Evolutionary conservation across 2,329 filamentous ascomycete species (phyloP).

Genomic region (Pseudocercospora fijiensis): DNA sequence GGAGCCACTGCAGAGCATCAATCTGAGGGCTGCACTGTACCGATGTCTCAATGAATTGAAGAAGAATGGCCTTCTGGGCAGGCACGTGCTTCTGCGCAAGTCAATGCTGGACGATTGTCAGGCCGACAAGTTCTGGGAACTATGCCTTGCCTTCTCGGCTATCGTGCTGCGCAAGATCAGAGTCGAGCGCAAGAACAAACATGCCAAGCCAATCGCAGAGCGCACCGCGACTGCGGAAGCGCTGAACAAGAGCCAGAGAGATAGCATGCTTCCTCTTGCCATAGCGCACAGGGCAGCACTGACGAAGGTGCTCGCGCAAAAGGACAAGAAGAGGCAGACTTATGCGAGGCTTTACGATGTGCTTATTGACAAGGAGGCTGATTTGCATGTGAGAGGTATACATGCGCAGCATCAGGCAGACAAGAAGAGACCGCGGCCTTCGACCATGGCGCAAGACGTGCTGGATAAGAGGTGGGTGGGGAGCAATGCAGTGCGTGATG

Average conservation of each 20-base stretch:
- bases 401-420: slow-evolving; percentile 28
- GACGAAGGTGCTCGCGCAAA: slow-evolving; percentile 57
- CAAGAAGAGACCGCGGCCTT: slow-evolving; percentile 30
- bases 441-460: slow-evolving; percentile 52
- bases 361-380: slow-evolving; percentile 39
- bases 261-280: slow-evolving; percentile 61
- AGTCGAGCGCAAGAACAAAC: slow-evolving; percentile 49
- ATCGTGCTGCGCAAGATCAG: slow-evolving; percentile 69
- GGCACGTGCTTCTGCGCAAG: slow-evolving; percentile 79
- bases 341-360: slow-evolving; percentile 65
- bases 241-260: slow-evolving; percentile 37
- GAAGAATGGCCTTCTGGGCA: slow-evolving; percentile 77
- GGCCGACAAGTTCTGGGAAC: slow-evolving; percentile 83
- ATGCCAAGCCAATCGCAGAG: slow-evolving; percentile 47
- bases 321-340: slow-evolving; percentile 57
- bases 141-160: slow-evolving; percentile 80
- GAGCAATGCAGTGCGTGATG: slow-evolving; percentile 69
- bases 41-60: slow-evolving; percentile 80
- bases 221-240: slow-evolving; percentile 49
- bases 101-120: slow-evolving; percentile 97
- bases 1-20: slow-evolving; percentile 86
- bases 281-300: slow-evolving; percentile 72
- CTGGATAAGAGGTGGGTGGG: slow-evolving; percentile 77
- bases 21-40: slow-evolving; percentile 80
- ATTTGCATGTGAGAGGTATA: slow-evolving; percentile 55